These are phyloP conservation scores for Pisolithus sp. DNA, from an alignment of 768 basidiomycete species.

Conservation along the genomic window DNA sequence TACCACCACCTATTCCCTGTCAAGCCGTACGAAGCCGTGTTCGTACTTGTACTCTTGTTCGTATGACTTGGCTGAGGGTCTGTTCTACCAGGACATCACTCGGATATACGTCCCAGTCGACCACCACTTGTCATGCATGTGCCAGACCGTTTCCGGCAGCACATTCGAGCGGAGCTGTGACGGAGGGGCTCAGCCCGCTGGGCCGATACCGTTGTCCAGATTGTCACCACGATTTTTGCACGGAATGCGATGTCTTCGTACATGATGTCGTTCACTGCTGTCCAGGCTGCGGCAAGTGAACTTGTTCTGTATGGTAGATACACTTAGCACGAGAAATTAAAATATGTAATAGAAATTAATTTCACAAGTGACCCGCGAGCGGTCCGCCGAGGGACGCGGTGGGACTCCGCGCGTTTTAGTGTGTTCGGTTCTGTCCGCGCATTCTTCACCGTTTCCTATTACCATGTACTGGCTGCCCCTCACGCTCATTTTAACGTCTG, in stretches of 20 bases:
- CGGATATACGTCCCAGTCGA: constrained; percentile 31
- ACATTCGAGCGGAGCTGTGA: constrained; percentile 29
- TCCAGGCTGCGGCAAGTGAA: constrained; percentile 70
- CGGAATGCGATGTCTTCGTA: constrained; percentile 93
- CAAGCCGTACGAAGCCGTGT: constrained; percentile 78
- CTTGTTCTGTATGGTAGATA: background rate
- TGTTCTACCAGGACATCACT: constrained; percentile 31
- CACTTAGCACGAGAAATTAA: no score
- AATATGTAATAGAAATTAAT: background rate
- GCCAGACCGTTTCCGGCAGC: constrained; percentile 58
- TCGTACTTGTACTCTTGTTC: constrained; percentile 29
- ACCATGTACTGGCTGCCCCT: constrained; percentile 30
- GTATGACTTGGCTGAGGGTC: constrained; percentile 2
- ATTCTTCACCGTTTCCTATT: background rate
- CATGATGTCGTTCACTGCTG: constrained; percentile 95
- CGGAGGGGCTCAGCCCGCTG: constrained; percentile 72
- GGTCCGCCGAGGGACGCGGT: no score
- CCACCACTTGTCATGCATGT: constrained; percentile 68
- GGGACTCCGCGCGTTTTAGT: no score
- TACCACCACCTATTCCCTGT: constrained; percentile 96
- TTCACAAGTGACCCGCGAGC: no score
- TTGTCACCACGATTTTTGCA: constrained; percentile 83
- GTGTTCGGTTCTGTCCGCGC: background rate
- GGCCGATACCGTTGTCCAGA: constrained; percentile 88
- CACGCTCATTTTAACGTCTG: constrained; percentile 51